Conservation (phyloP, 805 yeast species). For the Starmerella gropengiesseri region DNA sequence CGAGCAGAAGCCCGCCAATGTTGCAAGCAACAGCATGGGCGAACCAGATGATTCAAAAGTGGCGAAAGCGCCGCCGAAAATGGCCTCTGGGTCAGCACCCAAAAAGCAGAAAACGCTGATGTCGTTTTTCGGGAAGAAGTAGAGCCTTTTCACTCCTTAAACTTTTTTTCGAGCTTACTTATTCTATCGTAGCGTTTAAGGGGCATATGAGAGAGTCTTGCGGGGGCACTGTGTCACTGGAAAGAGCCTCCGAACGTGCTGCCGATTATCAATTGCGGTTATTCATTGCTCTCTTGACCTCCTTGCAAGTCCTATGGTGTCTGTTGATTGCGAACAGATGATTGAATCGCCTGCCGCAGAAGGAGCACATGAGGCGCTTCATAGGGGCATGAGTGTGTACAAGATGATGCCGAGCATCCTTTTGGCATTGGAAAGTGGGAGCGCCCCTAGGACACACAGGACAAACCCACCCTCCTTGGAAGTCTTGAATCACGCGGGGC, state of each 20-base stretch:
- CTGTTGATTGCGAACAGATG: no score
- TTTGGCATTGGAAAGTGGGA: slow-evolving; percentile 6
- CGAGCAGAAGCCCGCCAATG: background rate
- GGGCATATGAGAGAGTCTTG: no score
- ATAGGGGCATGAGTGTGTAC: slow-evolving; percentile 8
- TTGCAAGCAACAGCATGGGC: background rate
- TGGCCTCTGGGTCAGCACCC: background rate
- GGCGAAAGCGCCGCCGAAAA: slow-evolving; percentile 5
- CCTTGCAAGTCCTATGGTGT: slow-evolving; percentile 10
- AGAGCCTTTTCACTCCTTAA: background rate
- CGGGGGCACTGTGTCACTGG: background rate
- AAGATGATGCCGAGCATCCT: slow-evolving; percentile 11
- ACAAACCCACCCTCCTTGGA: slow-evolving; percentile 8
- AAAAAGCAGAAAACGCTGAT: slow-evolving; percentile 7
- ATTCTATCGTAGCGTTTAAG: no score
- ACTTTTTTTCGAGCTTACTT: background rate
- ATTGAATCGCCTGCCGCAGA: slow-evolving; percentile 7
- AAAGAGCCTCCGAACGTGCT: background rate
- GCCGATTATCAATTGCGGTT: background rate
- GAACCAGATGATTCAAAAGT: no score
- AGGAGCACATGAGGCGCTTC: slow-evolving; percentile 13
- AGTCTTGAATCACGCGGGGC: slow-evolving; percentile 8
- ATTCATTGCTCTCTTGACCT: background rate
- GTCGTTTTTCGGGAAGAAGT: slow-evolving; percentile 6
- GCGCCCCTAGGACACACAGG: slow-evolving; percentile 5